Base-by-base conservation (phyloP, 306 rosid genomes). In the Ziziphus jujuba region DNA sequence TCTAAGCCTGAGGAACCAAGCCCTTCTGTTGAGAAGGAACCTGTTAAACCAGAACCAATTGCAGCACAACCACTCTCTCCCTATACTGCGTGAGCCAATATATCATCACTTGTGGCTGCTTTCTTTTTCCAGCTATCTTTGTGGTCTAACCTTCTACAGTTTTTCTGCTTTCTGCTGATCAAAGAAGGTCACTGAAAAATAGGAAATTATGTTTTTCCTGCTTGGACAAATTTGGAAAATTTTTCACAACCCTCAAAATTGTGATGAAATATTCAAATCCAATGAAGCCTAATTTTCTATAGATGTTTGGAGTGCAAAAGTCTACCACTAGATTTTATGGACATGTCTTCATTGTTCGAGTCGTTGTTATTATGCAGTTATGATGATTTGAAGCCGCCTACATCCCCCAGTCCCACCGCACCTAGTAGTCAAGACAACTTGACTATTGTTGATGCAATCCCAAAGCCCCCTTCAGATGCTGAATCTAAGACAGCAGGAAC, bases 41-140 rank as follows among this genome's bases (percentile, higher is more conserved):
- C 79, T 51, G 61, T 64, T 43, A 78, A 55, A 69, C 77, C 71
- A 55, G 77, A 72, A 75, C 73, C 72, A 54, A 78, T 38, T 56
- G 69, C 63, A 7, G 55, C 80, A 59, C 79, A 80, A 23, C 61
- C 89, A 34, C 87, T 75, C 72, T 88, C 97, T 71, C 93, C 97
- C 44, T 86, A 81, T 73, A 74, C 63, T 20, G 85, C 34, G 96
- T 88, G 82, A 81, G 93, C 67, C 50, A 51, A 67, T 16, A 17
- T 62, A 21, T 25, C 31, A 40, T 23, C 67, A 59, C 34, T 72
- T 6, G 66, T 49, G 38, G 28, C 59, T 63, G 53, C 59, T 28
- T 47, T 76, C 24, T 31, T 36, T 38, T 47, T 44, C 60, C 51
- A 40, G 9, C 10, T 40, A 12, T 40, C 45, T 40, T 20, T 13